Conservation (phyloP, 495 filamentous ascomycete species). For the Podospora anserina region DNA sequence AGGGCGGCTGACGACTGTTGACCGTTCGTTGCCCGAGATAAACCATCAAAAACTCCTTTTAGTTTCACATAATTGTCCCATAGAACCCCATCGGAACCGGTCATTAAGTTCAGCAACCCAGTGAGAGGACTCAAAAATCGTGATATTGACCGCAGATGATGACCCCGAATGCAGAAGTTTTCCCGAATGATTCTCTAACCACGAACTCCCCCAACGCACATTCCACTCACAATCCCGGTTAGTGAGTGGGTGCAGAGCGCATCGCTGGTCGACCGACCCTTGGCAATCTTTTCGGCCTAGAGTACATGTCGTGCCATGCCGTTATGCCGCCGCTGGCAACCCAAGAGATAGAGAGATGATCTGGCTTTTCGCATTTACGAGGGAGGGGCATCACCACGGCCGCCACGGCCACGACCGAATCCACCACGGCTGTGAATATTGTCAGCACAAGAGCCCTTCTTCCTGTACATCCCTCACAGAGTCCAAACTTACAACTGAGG, state of each 20-base stretch:
- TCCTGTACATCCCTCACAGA: not conserved
- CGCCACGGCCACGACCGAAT: constrained; percentile 83
- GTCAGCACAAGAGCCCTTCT: constrained; percentile 26
- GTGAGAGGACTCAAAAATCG: constrained; percentile 27
- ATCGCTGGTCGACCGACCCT: constrained; percentile 32
- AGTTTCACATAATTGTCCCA: not conserved
- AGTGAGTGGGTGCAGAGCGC: constrained; percentile 24
- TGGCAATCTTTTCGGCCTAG: constrained; percentile 38
- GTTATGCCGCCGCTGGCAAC: constrained; percentile 32
- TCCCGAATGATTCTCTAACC: constrained; percentile 39
- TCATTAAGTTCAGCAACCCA: not conserved
- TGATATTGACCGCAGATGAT: constrained; percentile 36
- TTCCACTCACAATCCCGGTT: constrained; percentile 32
- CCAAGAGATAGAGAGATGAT: constrained; percentile 36
- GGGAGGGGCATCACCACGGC: constrained; percentile 70
- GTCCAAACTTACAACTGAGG: constrained; percentile 71
- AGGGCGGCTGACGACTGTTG: not conserved
- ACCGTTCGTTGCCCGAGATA: not conserved
- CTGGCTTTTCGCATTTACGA: constrained; percentile 47
- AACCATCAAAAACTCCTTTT: not conserved
- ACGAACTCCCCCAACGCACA: constrained; percentile 39
- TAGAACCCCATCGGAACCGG: not conserved
- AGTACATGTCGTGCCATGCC: constrained; percentile 51
- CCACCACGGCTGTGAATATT: constrained; percentile 68
- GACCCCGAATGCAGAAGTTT: constrained; percentile 40